A percentile compares a stretch with the other conserved stretches of the same genome.
Conservation (phyloP, 2,329 filamentous ascomycete genomes). For the Colletotrichum filicis region DNA sequence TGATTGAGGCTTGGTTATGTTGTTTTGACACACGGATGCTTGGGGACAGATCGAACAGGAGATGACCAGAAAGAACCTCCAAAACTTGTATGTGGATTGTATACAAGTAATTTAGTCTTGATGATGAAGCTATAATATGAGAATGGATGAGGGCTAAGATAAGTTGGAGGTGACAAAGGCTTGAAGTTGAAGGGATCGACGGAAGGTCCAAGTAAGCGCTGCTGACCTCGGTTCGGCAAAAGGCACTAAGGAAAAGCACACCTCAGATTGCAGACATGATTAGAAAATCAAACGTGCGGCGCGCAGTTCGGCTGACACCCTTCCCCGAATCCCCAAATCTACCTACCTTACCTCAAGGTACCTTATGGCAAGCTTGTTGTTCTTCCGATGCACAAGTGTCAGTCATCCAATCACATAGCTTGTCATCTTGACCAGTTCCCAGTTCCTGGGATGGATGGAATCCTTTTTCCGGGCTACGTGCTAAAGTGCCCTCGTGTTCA, state of each 20-base stretch:
- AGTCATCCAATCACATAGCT: slow-evolving; percentile 2
- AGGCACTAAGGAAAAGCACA: not conserved
- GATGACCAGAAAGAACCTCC: not conserved
- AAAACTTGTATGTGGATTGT: not conserved
- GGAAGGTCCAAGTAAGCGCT: not conserved
- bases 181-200: not conserved
- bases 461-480: not conserved
- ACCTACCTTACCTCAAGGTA: no score
- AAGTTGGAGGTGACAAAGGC: not conserved
- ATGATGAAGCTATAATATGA: not conserved
- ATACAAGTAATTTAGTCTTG: not conserved
- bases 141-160: not conserved
- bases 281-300: not conserved
- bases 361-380: not conserved
- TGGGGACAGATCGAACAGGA: not conserved
- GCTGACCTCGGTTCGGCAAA: slow-evolving; percentile 30
- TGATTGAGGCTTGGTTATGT: not conserved
- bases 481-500: not conserved
- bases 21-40: not conserved
- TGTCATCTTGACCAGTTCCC: not conserved
- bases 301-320: slow-evolving; percentile 3
- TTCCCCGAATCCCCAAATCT: not conserved
- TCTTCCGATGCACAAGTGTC: not conserved
- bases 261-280: not conserved
- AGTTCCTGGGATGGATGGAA: not conserved